phyloP scores from a whole-genome alignment of 2,329 filamentous ascomycete species.

The Ilyonectria mors-panacis region DNA sequence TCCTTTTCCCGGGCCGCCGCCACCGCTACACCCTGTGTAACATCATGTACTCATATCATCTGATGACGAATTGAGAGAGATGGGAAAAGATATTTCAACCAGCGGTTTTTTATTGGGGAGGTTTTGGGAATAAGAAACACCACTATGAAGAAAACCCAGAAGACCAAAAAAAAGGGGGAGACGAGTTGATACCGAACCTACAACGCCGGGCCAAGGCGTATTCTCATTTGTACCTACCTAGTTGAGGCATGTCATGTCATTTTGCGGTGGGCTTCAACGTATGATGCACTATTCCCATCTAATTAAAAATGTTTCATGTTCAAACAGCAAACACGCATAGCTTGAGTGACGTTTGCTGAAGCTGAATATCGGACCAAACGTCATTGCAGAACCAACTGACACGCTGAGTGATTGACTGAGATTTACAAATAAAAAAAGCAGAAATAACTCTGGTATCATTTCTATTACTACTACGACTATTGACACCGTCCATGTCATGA shows the following conservation, averaged over 20 bases:
- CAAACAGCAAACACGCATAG: background rate
- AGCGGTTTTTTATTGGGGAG: slow-evolving; percentile 23
- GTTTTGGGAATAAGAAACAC: slow-evolving; percentile 21
- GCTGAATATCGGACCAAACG: too few species aligned
- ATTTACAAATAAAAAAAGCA: background rate
- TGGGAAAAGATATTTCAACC: slow-evolving; percentile 29
- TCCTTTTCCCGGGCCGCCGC: slow-evolving; percentile 1
- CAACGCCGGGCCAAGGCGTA: slow-evolving; percentile 38
- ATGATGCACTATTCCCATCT: slow-evolving; percentile 37
- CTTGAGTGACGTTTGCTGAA: background rate
- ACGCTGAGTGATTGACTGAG: too few species aligned
- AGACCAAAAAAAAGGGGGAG: slow-evolving; percentile 30
- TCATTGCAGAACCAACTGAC: too few species aligned
- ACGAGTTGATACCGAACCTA: slow-evolving; percentile 31
- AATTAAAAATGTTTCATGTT: slow-evolving; percentile 44
- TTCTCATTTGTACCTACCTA: slow-evolving; percentile 46
- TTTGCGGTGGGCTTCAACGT: slow-evolving; percentile 21
- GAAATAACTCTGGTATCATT: slow-evolving; percentile 39
- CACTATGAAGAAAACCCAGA: slow-evolving; percentile 24
- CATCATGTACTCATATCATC: slow-evolving; percentile 47
- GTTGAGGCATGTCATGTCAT: slow-evolving; percentile 35
- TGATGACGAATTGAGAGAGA: slow-evolving; percentile 43
- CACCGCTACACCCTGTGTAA: slow-evolving; percentile 37
- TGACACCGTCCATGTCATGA: slow-evolving; percentile 39
- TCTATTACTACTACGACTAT: slow-evolving; percentile 51